Evolutionary conservation across 352 stramenopile species (phyloP).

Genomic region (Thraustotheca clavata): DNA sequence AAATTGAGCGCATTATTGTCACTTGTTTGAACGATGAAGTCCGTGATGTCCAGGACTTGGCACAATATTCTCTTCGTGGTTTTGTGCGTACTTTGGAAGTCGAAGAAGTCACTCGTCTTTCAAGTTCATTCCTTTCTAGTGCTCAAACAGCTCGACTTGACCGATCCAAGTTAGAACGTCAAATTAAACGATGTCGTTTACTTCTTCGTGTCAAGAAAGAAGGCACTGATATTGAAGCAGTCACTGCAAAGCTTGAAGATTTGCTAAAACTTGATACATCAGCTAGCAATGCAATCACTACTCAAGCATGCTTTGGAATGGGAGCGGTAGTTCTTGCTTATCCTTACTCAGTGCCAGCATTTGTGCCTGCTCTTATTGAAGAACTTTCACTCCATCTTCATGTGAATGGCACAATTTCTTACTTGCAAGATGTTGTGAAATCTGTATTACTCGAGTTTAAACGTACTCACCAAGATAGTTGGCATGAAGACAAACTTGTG

Average conservation of each 20-base stretch:
- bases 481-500: conserved; percentile 55
- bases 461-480: conserved; percentile 77
- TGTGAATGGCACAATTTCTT: conserved; percentile 48
- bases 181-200: conserved; percentile 39
- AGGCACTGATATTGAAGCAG: conserved; percentile 25
- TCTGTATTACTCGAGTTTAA: conserved; percentile 78
- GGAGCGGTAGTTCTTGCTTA: conserved; percentile 65
- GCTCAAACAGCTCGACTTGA: conserved; percentile 37
- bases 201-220: conserved; percentile 30
- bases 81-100: conserved; percentile 50
- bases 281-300: conserved; percentile 44
- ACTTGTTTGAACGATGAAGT: conserved; percentile 56
- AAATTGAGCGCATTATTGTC: conserved; percentile 42
- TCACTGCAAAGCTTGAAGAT: conserved; percentile 28
- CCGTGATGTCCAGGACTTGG: conserved; percentile 72
- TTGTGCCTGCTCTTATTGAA: conserved; percentile 63
- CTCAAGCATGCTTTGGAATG: conserved; percentile 52
- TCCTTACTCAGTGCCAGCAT: conserved; percentile 58
- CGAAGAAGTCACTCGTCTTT: conserved; percentile 31
- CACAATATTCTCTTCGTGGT: conserved; percentile 58
- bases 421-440: conserved; percentile 62
- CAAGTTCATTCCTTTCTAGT: conserved; percentile 29
- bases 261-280: conserved; percentile 30
- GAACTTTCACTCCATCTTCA: conserved; percentile 64
- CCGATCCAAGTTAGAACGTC: conserved; percentile 33